Conservation (phyloP, 2,329 filamentous ascomycete species). For the Didymella pinodella region DNA sequence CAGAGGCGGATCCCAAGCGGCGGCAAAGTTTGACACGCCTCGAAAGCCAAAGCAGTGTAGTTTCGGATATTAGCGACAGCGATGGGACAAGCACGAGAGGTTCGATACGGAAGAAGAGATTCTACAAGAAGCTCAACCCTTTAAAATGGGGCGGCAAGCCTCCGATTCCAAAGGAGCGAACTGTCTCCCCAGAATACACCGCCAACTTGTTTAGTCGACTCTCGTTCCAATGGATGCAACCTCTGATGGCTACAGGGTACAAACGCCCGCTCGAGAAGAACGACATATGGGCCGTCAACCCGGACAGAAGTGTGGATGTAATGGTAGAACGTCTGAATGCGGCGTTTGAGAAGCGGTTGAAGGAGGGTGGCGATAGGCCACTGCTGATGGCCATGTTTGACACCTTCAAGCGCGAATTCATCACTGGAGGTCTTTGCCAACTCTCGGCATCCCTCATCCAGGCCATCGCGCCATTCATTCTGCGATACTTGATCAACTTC, state of each 20-base stretch:
- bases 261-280: conserved; percentile 80
- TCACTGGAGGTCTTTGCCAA: conserved; percentile 80
- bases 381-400: conserved; percentile 85
- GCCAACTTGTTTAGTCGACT: conserved; percentile 78
- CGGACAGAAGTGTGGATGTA: conserved; percentile 74
- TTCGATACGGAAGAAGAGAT: conserved; percentile 57
- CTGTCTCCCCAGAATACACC: conserved; percentile 71
- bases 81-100: conserved; percentile 37
- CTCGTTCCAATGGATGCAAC: conserved; percentile 89
- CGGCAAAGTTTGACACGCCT: conserved; percentile 35
- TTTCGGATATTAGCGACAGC: conserved; percentile 43
- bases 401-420: conserved; percentile 84
- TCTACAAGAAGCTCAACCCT: conserved; percentile 65
- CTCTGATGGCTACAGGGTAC: conserved; percentile 85
- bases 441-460: conserved; percentile 74
- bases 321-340: conserved; percentile 71
- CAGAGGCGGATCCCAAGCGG: conserved; percentile 16
- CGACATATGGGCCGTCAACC: conserved; percentile 91
- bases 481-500: conserved; percentile 87
- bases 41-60: conserved; percentile 39
- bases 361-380: conserved; percentile 74
- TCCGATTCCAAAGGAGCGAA: conserved; percentile 63
- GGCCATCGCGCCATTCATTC: conserved; percentile 82
- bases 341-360: conserved; percentile 73
- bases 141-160: conserved; percentile 60